These are phyloP conservation scores for Tetrahymena thermophila DNA, from an alignment of 73 alveolate species.

Conservation along the genomic window DNA sequence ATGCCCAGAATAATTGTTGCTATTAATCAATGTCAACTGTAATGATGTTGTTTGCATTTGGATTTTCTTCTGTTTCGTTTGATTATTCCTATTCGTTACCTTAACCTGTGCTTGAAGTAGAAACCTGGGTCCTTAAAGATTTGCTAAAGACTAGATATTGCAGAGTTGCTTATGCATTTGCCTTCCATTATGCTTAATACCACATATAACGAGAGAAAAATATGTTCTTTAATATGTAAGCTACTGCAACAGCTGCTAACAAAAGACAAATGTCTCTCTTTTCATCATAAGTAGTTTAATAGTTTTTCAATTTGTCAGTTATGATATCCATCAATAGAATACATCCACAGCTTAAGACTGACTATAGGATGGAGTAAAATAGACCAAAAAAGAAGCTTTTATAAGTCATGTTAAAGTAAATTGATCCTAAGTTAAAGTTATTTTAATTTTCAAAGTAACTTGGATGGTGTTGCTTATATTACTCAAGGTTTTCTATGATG, in stretches of 20 bases:
- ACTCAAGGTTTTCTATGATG: not conserved
- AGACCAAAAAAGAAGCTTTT: not conserved
- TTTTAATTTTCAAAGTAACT: not conserved
- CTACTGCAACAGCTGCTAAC: not conserved
- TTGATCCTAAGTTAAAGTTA: not conserved
- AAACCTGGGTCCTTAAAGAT: not conserved
- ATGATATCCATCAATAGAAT: not conserved
- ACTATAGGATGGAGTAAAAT: not conserved
- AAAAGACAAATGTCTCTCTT: not conserved
- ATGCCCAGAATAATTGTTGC: slow-evolving; percentile 4
- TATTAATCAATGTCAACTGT: slow-evolving; percentile 29
- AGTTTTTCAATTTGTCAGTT: not conserved
- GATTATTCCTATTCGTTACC: not conserved
- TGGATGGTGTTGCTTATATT: not conserved
- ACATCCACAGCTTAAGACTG: not conserved
- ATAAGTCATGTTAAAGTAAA: not conserved
- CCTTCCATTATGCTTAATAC: not conserved
- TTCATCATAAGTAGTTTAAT: not conserved
- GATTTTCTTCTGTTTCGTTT: slow-evolving; percentile 22
- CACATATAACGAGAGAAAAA: not conserved
- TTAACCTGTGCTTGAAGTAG: not conserved
- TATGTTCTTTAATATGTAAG: not conserved
- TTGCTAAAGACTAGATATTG: not conserved
- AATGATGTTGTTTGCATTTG: slow-evolving; percentile 16
- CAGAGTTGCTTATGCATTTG: not conserved